phyloP scores from a whole-genome alignment of 1,284 basidiomycete genomes.

The Ustilago hordei region DNA sequence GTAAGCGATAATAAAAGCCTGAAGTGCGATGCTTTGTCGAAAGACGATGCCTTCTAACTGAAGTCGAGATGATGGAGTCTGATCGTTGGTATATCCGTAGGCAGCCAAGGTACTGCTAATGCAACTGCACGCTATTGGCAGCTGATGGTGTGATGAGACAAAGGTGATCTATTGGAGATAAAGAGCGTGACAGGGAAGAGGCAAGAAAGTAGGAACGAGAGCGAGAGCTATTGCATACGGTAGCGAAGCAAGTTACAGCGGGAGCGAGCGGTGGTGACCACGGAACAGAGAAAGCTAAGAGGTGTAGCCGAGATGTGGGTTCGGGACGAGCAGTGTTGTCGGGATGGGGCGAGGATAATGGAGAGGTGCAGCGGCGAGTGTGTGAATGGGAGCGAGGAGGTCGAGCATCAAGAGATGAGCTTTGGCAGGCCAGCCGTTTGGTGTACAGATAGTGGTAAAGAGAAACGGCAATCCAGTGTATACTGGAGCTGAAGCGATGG shows the following conservation, averaged over 20 bases:
- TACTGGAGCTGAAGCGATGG: background rate
- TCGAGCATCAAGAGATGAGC: background rate
- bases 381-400: background rate
- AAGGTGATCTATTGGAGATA: background rate
- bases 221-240: background rate
- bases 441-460: background rate
- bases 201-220: background rate
- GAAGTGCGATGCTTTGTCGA: too few species aligned
- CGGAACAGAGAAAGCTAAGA: background rate
- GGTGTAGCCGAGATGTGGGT: background rate
- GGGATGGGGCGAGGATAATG: background rate
- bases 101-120: too few species aligned
- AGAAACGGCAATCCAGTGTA: background rate
- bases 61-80: too few species aligned
- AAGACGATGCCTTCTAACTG: too few species aligned
- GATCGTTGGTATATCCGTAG: too few species aligned
- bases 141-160: too few species aligned
- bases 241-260: background rate
- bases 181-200: background rate
- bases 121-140: too few species aligned
- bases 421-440: constrained; percentile 1
- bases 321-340: background rate
- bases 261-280: background rate
- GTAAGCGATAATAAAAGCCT: too few species aligned
- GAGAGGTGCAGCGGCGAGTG: background rate